Base-by-base conservation (phyloP, 805 yeast genomes). In the Starmerella floris region DNA sequence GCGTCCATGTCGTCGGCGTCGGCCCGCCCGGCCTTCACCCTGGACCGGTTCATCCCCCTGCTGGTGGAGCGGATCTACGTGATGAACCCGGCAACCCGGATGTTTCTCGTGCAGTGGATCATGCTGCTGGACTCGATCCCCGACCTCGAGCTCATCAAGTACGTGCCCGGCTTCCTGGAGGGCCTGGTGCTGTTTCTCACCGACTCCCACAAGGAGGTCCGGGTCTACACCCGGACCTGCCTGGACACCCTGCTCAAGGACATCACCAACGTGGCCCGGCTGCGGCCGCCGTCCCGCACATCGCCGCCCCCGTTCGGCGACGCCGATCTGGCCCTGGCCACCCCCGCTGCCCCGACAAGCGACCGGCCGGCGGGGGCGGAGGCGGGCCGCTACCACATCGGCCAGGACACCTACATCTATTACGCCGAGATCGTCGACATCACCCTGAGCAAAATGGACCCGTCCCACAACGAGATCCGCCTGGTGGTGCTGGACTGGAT, bases 21-120 rank as follows among this genome's bases (percentile, higher is more conserved):
- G 9, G 22, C 6, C 17, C 15, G 6, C 6, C 26, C 36, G 17
- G 23, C 95, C 0, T 88, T 88, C 56, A 79, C 91, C 5, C 64
- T 91, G 32, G 79, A 83, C 0, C 79, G 80, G 54, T 91, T 91
- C 62, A 83, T 91, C 30, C 97, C 97, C 0, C 66, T 93, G n/a
- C 63, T 91, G 35, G 76, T 81, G 49, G 98, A 91, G 59, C 68
- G 97, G 50, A 83, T 91, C 63, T 83, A 83, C 56, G 87, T 91
- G 1, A 79, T 83, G 26, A 93, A 91, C 54, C 95, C 97, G 1
- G 83, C 81, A 56, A 85, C 96, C 0, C 71, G 95, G 51, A 79
- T 84, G 64, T 91, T 91, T 55, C 65, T 91, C 43, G 88, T 91
- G 11, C 83, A 93, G 40, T 91, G 98, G 98, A 70, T 91, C 37